Percentiles rank a stretch among this genome's conserved stretches.
Evolutionary conservation across 768 basidiomycete species (phyloP).

Genomic region (Suillus fuscotomentosus): DNA sequence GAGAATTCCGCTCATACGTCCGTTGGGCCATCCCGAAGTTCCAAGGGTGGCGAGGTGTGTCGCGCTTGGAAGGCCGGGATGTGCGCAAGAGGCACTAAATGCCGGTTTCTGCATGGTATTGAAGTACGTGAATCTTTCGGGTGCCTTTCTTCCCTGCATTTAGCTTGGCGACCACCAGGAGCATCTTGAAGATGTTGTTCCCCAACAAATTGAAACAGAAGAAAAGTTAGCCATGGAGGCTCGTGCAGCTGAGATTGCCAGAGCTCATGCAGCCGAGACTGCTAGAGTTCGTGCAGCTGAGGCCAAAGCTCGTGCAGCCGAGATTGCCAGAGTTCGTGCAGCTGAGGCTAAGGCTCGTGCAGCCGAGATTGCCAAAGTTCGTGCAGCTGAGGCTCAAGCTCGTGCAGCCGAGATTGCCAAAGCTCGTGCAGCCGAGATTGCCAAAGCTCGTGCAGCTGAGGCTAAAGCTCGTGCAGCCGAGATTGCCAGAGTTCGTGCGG

Average conservation of each 20-base stretch:
- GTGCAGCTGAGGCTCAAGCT: too few species aligned
- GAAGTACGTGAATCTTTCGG: constrained; percentile 22
- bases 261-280: background rate
- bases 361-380: constrained; percentile 12
- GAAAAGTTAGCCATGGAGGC: background rate
- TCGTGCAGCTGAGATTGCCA: background rate
- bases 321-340: background rate
- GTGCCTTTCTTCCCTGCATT: background rate
- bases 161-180: background rate
- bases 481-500: background rate
- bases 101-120: constrained; percentile 33
- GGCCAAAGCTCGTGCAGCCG: background rate
- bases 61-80: constrained; percentile 37
- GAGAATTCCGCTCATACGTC: constrained; percentile 8
- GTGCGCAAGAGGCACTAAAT: constrained; percentile 35
- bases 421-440: background rate
- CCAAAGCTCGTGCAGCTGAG: background rate
- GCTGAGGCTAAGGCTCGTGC: background rate
- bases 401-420: background rate
- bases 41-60: constrained; percentile 23
- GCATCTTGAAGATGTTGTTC: background rate
- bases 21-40: constrained; percentile 7
- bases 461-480: background rate
- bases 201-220: background rate
- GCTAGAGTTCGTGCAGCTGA: background rate